A percentile compares a stretch with the other conserved stretches of the same genome.
Conservation (phyloP, 176 grass and related monocot genomes). For the Oryza brachyantha region DNA sequence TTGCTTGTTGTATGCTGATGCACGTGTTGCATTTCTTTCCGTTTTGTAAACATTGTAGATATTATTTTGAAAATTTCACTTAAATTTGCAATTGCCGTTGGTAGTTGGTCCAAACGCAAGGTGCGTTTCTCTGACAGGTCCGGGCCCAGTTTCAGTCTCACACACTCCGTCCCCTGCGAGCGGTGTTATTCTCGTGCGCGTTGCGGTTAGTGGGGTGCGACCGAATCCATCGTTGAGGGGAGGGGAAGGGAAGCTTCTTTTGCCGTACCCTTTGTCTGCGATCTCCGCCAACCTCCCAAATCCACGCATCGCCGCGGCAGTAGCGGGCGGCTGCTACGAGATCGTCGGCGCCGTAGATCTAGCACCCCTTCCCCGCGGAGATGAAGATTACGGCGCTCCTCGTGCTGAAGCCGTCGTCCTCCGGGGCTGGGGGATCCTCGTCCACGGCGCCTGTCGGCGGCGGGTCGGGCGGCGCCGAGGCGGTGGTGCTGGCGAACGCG, state of each 20-base stretch:
- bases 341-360: constrained; percentile 10
- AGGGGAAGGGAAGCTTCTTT: background rate
- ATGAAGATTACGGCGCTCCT: constrained; percentile 95
- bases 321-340: background rate
- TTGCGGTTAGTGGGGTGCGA: background rate
- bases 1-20: background rate
- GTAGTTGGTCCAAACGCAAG: background rate
- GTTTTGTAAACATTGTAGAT: too few relatives aligned
- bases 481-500: constrained; percentile 78
- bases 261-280: background rate
- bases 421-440: constrained; percentile 39
- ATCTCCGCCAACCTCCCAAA: constrained; percentile 18
- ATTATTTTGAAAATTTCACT: too few relatives aligned
- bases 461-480: constrained; percentile 34
- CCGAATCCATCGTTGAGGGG: constrained; percentile 13
- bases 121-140: background rate
- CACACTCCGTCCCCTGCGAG: background rate
- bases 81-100: too few relatives aligned
- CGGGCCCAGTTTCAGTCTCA: constrained; percentile 25
- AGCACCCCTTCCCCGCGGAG: background rate
- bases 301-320: background rate
- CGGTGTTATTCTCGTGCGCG: background rate
- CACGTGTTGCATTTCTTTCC: too few relatives aligned
- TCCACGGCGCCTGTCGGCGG: constrained; percentile 29
- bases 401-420: constrained; percentile 55